Evolutionary conservation across 345 rosid species (phyloP).

Genomic region (Melaleuca alternifolia): DNA sequence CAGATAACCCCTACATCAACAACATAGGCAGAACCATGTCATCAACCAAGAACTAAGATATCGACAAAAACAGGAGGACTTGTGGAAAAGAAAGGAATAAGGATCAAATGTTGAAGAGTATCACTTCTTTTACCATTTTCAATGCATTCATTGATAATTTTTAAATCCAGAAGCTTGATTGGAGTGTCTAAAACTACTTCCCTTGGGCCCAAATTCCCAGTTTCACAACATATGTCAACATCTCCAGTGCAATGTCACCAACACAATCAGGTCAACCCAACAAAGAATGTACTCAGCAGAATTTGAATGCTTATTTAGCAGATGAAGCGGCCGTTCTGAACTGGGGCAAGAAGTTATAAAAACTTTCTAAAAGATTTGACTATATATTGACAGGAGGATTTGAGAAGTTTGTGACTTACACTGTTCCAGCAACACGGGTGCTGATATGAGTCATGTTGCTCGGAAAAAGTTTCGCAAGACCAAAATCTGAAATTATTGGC

Average conservation of each 20-base stretch:
- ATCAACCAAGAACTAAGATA: not conserved
- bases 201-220: not conserved
- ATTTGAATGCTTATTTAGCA: not conserved
- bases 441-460: slow-evolving; percentile 49
- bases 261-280: not conserved
- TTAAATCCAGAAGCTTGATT: not conserved
- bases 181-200: not conserved
- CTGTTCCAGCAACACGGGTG: slow-evolving; percentile 69
- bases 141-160: not conserved
- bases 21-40: not conserved
- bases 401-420: slow-evolving; percentile 23
- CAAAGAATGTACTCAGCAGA: not conserved
- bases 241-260: not conserved
- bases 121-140: not conserved
- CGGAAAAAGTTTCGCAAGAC: slow-evolving; percentile 69
- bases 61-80: not conserved
- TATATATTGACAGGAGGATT: not conserved
- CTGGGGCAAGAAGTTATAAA: not conserved
- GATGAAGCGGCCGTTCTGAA: not conserved
- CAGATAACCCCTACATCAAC: slow-evolving; percentile 43
- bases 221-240: not conserved
- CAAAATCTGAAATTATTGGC: slow-evolving; percentile 71
- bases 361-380: not conserved
- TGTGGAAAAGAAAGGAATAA: not conserved
- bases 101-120: not conserved